A percentile compares a stretch with the other conserved stretches of the same genome.
Conservation (phyloP, 805 yeast genomes). For the Blastobotrys parvus region DNA sequence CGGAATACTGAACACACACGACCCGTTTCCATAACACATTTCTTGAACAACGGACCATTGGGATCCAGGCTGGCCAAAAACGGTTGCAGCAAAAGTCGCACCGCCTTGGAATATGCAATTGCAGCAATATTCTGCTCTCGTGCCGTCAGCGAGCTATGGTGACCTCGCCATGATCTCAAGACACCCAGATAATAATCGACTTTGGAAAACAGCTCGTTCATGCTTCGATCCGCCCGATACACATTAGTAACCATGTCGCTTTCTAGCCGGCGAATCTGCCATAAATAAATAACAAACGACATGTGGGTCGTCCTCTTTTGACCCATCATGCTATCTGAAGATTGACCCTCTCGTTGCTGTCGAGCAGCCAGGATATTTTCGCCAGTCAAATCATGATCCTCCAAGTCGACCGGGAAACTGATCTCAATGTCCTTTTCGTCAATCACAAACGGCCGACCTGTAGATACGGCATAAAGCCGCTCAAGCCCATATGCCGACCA, state of each 20-base stretch:
- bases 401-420: constrained; percentile 16
- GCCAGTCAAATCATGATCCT: constrained; percentile 14
- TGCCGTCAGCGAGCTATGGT: constrained; percentile 20
- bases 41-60: constrained; percentile 49
- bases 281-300: constrained; percentile 49
- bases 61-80: constrained; percentile 55
- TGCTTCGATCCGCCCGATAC: constrained; percentile 27
- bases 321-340: neutral
- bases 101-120: constrained; percentile 51
- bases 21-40: constrained; percentile 67
- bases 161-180: constrained; percentile 51
- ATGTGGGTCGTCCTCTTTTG: constrained; percentile 17
- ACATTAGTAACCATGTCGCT: constrained; percentile 49
- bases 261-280: constrained; percentile 50
- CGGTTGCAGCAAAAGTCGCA: constrained; percentile 54
- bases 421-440: constrained; percentile 38
- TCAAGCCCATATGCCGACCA: constrained; percentile 61
- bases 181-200: constrained; percentile 47
- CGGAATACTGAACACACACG: constrained; percentile 58
- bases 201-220: constrained; percentile 36
- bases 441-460: constrained; percentile 50
- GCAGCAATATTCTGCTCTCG: constrained; percentile 49
- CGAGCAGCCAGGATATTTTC: constrained; percentile 7
- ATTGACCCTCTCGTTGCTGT: neutral
- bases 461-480: constrained; percentile 52